These are phyloP conservation scores for Lecanicillium sp. DNA, from an alignment of 2,329 filamentous ascomycete species.

Conservation along the genomic window DNA sequence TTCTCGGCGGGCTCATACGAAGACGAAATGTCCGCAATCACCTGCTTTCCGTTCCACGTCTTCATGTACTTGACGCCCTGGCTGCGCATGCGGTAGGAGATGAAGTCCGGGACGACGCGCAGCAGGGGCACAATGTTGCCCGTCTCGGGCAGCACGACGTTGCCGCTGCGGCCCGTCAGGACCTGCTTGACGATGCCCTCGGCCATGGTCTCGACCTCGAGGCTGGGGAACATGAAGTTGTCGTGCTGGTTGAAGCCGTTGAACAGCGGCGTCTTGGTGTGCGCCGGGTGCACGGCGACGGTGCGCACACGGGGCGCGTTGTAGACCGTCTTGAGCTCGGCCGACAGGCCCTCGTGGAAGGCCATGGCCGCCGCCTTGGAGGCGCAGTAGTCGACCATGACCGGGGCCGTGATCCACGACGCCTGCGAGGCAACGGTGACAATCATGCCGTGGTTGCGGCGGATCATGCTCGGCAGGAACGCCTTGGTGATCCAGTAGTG, in stretches of 20 bases:
- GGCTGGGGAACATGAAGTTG: constrained; percentile 23
- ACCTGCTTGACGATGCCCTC: constrained; percentile 42
- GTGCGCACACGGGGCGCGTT: constrained; percentile 57
- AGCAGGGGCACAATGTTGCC: constrained; percentile 32
- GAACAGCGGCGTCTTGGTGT: constrained; percentile 28
- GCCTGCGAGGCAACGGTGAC: constrained; percentile 63
- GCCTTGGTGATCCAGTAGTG: constrained; percentile 60
- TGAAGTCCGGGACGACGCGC: constrained; percentile 54
- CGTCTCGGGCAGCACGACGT: constrained; percentile 37
- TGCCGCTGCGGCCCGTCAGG: constrained; percentile 37
- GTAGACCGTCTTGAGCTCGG: constrained; percentile 52
- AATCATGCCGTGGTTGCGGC: constrained; percentile 61
- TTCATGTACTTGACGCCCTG: constrained; percentile 32
- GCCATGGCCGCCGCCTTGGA: constrained; percentile 59
- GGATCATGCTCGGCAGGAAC: constrained; percentile 60
- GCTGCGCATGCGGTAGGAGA: constrained; percentile 44
- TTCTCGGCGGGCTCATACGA: constrained; percentile 23
- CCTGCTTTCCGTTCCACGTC: constrained; percentile 38
- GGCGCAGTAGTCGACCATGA: constrained; percentile 60
- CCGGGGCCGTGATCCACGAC: constrained; percentile 51
- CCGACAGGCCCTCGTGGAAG: constrained; percentile 59
- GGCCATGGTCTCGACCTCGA: constrained; percentile 33
- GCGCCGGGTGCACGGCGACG: constrained; percentile 52
- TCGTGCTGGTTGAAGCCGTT: constrained; percentile 48
- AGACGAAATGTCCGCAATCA: constrained; percentile 35